Evolutionary conservation across 2,329 filamentous ascomycete genomes (phyloP).

Genomic region (Zymoseptoria pseudotritici): DNA sequence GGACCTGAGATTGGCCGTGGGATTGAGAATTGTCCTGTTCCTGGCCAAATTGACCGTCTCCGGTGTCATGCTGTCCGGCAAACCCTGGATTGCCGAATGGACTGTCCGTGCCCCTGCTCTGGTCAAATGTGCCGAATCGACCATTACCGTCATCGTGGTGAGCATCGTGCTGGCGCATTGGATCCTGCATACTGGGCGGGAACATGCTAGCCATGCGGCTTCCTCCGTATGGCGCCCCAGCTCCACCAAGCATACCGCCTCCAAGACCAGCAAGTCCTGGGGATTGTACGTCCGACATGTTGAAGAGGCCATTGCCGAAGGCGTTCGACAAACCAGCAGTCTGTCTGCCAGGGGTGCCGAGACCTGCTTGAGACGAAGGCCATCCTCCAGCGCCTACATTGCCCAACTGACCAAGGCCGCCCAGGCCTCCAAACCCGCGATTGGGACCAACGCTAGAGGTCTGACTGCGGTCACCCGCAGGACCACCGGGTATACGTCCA

Average conservation of each 20-base stretch:
- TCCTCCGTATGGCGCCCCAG: constrained; percentile 43
- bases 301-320: constrained; percentile 54
- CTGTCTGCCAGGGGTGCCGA: constrained; percentile 65
- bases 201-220: constrained; percentile 63
- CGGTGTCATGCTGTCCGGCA: constrained; percentile 13
- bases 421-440: constrained; percentile 60
- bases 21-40: constrained; percentile 12
- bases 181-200: constrained; percentile 79
- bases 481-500: constrained; percentile 38
- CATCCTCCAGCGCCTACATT: constrained; percentile 53
- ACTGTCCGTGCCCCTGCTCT: constrained; percentile 47
- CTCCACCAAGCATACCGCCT: constrained; percentile 52
- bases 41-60: constrained; percentile 13
- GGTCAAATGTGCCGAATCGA: constrained; percentile 20
- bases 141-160: constrained; percentile 42
- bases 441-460: constrained; percentile 76
- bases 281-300: constrained; percentile 70
- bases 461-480: constrained; percentile 83
- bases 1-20: constrained; percentile 22
- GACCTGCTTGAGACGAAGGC: constrained; percentile 57
- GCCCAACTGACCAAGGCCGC: constrained; percentile 40
- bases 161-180: constrained; percentile 56
- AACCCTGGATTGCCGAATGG: constrained; percentile 37
- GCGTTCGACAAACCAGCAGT: constrained; percentile 43
- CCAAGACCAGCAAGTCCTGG: constrained; percentile 61